phyloP scores from a whole-genome alignment of 75 land plant genomes.

The Chamaecyparis obtusa region DNA sequence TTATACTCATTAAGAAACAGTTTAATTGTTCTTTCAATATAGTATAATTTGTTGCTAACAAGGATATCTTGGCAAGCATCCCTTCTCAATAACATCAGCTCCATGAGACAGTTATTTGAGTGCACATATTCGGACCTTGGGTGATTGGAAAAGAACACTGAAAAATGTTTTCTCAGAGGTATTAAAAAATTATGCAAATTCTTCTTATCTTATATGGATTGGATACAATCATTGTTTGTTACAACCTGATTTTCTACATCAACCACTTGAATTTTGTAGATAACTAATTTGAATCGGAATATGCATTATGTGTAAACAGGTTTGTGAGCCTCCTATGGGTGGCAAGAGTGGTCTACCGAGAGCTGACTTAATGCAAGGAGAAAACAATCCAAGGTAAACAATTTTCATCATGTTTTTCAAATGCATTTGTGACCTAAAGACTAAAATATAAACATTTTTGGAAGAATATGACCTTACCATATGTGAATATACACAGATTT shows the following conservation, averaged over 20 bases:
- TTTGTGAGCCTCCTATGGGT: slow-evolving; percentile 30
- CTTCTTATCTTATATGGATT: neutral
- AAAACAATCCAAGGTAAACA: slow-evolving; percentile 10
- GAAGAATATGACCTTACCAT: neutral
- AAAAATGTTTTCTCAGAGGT: slow-evolving; percentile 36
- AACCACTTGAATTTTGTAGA: neutral
- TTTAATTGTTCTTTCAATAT: neutral
- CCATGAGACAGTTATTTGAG: slow-evolving; percentile 49
- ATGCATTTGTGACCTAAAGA: neutral
- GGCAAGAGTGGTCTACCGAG: slow-evolving; percentile 37
- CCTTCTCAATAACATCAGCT: slow-evolving; percentile 59
- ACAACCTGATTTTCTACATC: neutral
- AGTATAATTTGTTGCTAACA: neutral
- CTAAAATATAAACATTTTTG: neutral
- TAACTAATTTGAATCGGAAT: neutral
- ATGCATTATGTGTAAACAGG: slow-evolving; percentile 8
- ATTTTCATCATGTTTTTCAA: neutral
- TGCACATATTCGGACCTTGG: slow-evolving; percentile 46
- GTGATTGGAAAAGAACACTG: slow-evolving; percentile 50
- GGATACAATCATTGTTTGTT: neutral
- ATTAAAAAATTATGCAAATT: neutral
- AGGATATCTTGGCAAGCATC: slow-evolving; percentile 32
- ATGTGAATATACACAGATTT: slow-evolving; percentile 18
- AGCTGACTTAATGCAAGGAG: slow-evolving; percentile 17
- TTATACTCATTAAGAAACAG: neutral